These are phyloP conservation scores for Vararia minispora DNA, from an alignment of 768 basidiomycete species.

Conservation along the genomic window DNA sequence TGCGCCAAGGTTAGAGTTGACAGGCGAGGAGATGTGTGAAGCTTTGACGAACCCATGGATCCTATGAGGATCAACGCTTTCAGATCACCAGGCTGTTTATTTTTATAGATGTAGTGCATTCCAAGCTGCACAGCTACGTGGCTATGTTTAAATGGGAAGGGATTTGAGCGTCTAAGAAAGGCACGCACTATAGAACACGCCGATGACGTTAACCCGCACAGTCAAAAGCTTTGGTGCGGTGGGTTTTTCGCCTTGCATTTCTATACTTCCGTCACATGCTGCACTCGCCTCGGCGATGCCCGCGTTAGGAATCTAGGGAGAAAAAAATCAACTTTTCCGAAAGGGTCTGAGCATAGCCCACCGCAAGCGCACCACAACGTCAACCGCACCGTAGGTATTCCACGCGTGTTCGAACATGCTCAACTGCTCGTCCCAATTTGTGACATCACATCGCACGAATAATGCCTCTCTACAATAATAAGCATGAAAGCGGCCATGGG, in stretches of 20 bases:
- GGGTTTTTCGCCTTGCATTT: conserved; percentile 26
- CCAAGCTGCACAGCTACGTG: conserved; percentile 37
- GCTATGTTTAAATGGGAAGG: not conserved
- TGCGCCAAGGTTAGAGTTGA: no score
- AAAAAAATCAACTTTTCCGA: conserved; percentile 5
- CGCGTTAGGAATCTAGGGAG: conserved; percentile 32
- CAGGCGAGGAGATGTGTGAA: not conserved
- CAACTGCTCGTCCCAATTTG: conserved; percentile 41
- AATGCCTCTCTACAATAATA: conserved; percentile 26
- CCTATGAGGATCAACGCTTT: conserved; percentile 43
- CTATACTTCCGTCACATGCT: conserved; percentile 7
- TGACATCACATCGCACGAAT: conserved; percentile 37
- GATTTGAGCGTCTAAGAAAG: not conserved
- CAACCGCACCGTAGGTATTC: conserved; percentile 34
- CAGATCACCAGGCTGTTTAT: conserved; percentile 24
- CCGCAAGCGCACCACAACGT: conserved; percentile 41
- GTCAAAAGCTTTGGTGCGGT: conserved; percentile 33
- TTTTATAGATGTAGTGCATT: conserved; percentile 35
- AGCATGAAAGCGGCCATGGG: not conserved
- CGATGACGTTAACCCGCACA: conserved; percentile 38
- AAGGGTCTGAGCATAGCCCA: not conserved
- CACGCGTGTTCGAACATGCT: conserved; percentile 40
- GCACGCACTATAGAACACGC: conserved; percentile 35
- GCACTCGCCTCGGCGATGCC: conserved; percentile 29
- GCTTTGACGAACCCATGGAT: conserved; percentile 33